phyloP scores from a whole-genome alignment of 257 asterid genomes.

The Capsicum baccatum region DNA sequence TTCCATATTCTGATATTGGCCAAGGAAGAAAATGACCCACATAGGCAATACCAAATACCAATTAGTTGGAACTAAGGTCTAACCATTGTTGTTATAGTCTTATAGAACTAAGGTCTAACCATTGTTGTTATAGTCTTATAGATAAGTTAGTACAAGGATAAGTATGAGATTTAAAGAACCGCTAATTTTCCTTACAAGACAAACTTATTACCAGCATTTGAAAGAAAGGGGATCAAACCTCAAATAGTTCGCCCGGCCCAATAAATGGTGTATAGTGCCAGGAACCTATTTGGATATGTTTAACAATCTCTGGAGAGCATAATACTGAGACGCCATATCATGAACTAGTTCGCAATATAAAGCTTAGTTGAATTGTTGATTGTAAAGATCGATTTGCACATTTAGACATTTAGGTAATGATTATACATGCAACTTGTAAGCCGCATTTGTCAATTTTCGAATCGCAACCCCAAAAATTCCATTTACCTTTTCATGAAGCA shows the following conservation, averaged over 20 bases:
- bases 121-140: background rate
- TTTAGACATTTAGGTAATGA: background rate
- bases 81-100: background rate
- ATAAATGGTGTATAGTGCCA: background rate
- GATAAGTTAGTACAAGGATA: background rate
- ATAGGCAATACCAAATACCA: background rate
- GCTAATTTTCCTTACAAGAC: background rate
- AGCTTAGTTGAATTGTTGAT: background rate
- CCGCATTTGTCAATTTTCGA: background rate
- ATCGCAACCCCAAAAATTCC: background rate
- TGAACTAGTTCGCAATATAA: background rate
- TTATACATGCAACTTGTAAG: background rate
- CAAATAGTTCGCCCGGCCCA: background rate
- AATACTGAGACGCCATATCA: background rate
- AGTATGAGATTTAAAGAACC: background rate
- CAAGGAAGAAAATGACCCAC: background rate
- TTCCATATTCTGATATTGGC: background rate
- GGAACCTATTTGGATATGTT: background rate
- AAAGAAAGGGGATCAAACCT: background rate
- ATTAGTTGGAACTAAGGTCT: background rate
- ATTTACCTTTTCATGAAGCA: slow-evolving; percentile 2
- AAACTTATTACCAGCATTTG: background rate
- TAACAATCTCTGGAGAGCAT: background rate
- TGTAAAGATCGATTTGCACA: background rate
- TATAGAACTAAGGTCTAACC: background rate